A percentile compares a stretch with the other conserved stretches of the same genome.
These are phyloP conservation scores for Salvia sclarea DNA, from an alignment of 305 asterid species.

Conservation along the genomic window DNA sequence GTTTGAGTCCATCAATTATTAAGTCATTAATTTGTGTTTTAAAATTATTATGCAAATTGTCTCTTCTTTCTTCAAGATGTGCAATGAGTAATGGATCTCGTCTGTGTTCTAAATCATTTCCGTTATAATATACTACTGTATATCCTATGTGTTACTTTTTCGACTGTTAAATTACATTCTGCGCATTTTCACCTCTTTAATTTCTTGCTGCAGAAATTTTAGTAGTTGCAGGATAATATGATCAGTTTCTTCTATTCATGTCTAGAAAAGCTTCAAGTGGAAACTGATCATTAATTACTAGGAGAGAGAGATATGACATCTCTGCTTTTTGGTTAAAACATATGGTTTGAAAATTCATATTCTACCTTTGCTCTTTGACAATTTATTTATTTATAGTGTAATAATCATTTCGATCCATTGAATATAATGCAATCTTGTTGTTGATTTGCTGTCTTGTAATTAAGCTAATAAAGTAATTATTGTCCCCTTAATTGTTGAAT, in stretches of 20 bases:
- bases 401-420: conserved; percentile 1
- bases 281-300: background rate
- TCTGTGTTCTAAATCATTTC: background rate
- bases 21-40: background rate
- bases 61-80: background rate
- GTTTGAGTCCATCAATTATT: too few relatives aligned
- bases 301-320: background rate
- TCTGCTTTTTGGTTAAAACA: background rate
- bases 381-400: conserved; percentile 10
- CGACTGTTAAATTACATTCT: background rate
- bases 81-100: background rate
- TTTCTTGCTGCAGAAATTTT: background rate
- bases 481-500: background rate
- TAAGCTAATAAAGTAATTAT: background rate
- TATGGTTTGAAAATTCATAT: conserved; percentile 9
- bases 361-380: background rate
- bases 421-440: background rate
- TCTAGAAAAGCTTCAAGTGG: too few relatives aligned
- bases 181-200: background rate
- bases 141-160: background rate
- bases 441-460: conserved; percentile 3
- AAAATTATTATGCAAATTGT: background rate
- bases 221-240: conserved; percentile 3
- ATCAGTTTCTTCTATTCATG: background rate
- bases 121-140: too few relatives aligned